phyloP scores from a whole-genome alignment of 768 basidiomycete genomes.

The Serendipita sp. region DNA sequence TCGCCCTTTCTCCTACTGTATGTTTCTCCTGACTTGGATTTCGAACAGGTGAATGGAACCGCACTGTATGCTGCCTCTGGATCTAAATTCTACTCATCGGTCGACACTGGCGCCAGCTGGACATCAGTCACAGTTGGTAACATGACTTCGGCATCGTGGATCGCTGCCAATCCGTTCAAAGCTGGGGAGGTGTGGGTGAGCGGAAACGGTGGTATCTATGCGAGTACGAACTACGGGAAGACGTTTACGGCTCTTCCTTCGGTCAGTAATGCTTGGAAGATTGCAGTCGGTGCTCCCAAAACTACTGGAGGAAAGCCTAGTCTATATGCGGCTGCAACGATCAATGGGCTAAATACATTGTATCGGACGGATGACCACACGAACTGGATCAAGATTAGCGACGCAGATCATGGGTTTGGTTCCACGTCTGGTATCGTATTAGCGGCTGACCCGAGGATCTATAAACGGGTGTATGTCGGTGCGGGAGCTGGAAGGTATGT shows the following conservation, averaged over 20 bases:
- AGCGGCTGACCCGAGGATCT: constrained; percentile 31
- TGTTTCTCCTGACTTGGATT: not conserved
- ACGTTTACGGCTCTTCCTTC: constrained; percentile 34
- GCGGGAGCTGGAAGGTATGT: too few relatives aligned
- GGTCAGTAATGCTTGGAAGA: constrained; percentile 35
- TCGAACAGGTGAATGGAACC: constrained; percentile 25
- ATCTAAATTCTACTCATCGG: constrained; percentile 39
- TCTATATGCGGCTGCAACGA: constrained; percentile 39
- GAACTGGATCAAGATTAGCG: constrained; percentile 45
- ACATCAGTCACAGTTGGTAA: constrained; percentile 27
- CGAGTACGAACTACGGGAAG: constrained; percentile 36
- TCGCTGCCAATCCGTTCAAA: constrained; percentile 36
- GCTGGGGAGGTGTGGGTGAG: constrained; percentile 49
- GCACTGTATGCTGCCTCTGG: constrained; percentile 44
- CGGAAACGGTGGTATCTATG: constrained; percentile 38
- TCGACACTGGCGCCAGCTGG: constrained; percentile 40
- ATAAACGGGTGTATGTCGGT: not conserved
- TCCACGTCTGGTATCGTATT: constrained; percentile 31
- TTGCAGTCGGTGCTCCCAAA: constrained; percentile 39
- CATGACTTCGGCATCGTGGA: constrained; percentile 18
- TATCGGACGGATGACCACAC: constrained; percentile 39
- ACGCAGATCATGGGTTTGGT: constrained; percentile 41
- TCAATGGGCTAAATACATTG: constrained; percentile 28
- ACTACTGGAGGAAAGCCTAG: constrained; percentile 34
- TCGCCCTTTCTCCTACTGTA: not conserved